phyloP scores from a whole-genome alignment of 2,329 filamentous ascomycete genomes.

The Fusarium redolens region DNA sequence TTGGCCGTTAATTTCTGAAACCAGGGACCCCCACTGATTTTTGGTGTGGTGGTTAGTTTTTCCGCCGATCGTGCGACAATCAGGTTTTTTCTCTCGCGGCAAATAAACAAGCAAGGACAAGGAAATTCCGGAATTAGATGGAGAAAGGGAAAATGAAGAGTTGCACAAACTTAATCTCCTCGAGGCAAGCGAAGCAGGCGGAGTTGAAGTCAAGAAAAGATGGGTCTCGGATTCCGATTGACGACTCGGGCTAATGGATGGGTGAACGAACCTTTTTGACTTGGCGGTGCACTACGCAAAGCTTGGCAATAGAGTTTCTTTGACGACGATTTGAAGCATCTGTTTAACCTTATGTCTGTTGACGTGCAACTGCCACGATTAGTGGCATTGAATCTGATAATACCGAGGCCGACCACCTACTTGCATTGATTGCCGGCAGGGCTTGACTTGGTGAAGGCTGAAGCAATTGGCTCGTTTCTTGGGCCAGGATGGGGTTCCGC shows the following conservation, averaged over 20 bases:
- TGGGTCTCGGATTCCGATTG: slow-evolving; percentile 10
- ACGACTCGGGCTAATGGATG: background rate
- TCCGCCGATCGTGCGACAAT: slow-evolving; percentile 26
- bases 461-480: no score
- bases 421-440: background rate
- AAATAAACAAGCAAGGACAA: background rate
- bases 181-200: background rate
- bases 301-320: slow-evolving; percentile 22
- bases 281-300: slow-evolving; percentile 7
- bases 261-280: background rate
- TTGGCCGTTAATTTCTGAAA: slow-evolving; percentile 7
- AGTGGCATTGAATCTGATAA: background rate
- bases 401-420: background rate
- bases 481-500: background rate
- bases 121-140: slow-evolving; percentile 7
- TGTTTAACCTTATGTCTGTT: background rate
- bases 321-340: background rate
- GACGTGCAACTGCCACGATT: background rate
- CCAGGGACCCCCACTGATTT: background rate
- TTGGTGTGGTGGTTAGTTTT: background rate
- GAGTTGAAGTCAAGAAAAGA: background rate
- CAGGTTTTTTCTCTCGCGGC: slow-evolving; percentile 12
- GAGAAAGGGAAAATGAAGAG: slow-evolving; percentile 1
- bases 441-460: background rate
- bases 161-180: slow-evolving; percentile 7